Conservation (phyloP, 768 basidiomycete genomes). For the Candolleomyces eurysporus region DNA sequence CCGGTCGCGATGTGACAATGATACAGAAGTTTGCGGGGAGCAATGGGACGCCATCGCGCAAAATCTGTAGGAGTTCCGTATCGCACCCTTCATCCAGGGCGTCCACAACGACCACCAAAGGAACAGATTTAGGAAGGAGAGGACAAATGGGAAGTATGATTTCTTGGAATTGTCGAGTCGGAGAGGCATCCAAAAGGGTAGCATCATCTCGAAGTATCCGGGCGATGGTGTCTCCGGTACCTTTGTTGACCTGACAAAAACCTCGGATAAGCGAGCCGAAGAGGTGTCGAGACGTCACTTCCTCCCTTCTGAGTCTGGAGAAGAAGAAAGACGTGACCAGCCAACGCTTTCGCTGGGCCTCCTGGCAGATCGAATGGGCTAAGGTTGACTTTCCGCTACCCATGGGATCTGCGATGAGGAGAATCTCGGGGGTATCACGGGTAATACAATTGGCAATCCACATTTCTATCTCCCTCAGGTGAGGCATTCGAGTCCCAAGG, state of each 20-base stretch:
- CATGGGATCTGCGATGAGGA: background rate
- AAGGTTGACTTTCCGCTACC: background rate
- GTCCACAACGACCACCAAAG: background rate
- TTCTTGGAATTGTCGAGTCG: background rate
- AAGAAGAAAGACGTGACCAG: background rate
- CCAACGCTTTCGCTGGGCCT: background rate
- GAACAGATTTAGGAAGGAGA: background rate
- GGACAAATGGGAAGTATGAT: background rate
- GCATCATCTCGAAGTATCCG: background rate
- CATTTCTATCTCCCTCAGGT: background rate
- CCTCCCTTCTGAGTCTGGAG: background rate
- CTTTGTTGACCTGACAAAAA: background rate
- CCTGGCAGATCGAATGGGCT: background rate
- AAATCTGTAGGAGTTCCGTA: background rate
- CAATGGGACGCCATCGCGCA: background rate
- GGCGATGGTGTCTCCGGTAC: background rate
- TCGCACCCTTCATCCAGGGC: background rate
- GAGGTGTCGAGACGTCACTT: background rate
- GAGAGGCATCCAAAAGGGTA: background rate
- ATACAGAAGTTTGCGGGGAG: background rate
- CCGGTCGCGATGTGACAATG: background rate
- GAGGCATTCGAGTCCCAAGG: background rate
- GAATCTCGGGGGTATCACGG: background rate
- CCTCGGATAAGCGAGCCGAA: background rate
- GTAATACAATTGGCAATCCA: background rate